These are phyloP conservation scores for Candida nanaspora DNA, from an alignment of 805 yeast genomes.

Conservation along the genomic window DNA sequence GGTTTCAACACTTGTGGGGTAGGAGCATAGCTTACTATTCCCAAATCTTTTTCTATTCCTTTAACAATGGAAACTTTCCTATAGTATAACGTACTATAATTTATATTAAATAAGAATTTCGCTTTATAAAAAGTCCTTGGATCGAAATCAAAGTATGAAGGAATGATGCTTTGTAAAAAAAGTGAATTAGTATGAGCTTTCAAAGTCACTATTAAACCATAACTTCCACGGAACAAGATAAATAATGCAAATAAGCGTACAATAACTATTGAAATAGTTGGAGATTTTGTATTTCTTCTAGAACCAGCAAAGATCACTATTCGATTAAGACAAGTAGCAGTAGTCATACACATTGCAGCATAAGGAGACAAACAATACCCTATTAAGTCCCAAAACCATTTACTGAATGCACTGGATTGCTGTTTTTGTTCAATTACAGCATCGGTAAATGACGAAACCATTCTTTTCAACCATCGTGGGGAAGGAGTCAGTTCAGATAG, in stretches of 20 bases:
- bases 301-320: constrained; percentile 52
- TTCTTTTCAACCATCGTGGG: constrained; percentile 15
- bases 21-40: constrained; percentile 29
- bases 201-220: constrained; percentile 28
- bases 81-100: no score
- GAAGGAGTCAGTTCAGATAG: no score
- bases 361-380: constrained; percentile 42
- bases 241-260: constrained; percentile 33
- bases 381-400: constrained; percentile 40
- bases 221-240: constrained; percentile 25
- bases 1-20: constrained; percentile 50
- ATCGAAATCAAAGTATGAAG: constrained; percentile 18
- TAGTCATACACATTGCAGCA: constrained; percentile 46
- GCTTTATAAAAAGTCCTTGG: constrained; percentile 11
- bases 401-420: constrained; percentile 19
- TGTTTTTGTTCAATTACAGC: constrained; percentile 28
- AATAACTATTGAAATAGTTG: constrained; percentile 20
- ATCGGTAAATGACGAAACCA: constrained; percentile 21
- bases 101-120: no score
- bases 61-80: no score
- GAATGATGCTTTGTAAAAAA: background rate
- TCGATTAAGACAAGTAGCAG: constrained; percentile 52
- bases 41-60: constrained; percentile 15
- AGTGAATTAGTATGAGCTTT: constrained; percentile 11
- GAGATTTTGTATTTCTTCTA: constrained; percentile 32